A percentile compares a stretch with the other conserved stretches of the same genome.
Conservation (phyloP, 2,329 filamentous ascomycete genomes). For the Myriosclerotinia curreyana region DNA sequence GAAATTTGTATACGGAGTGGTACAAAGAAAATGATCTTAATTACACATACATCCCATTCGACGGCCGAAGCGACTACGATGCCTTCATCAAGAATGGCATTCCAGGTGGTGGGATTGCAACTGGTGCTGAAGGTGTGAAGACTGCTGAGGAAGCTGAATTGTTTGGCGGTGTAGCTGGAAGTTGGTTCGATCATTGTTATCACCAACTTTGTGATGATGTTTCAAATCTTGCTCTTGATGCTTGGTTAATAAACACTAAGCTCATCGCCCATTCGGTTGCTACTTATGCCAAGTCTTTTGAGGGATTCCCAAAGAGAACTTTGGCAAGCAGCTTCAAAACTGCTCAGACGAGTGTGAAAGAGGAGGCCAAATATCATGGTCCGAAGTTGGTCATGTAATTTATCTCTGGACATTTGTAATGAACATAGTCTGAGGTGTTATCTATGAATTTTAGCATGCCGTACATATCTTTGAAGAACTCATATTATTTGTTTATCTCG, state of each 20-base stretch:
- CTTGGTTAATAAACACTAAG: slow-evolving; percentile 61
- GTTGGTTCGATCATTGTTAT: slow-evolving; percentile 59
- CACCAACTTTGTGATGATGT: slow-evolving; percentile 61
- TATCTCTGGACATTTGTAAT: neutral
- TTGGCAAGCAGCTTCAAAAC: slow-evolving; percentile 30
- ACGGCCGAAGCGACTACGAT: slow-evolving; percentile 77
- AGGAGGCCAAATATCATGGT: slow-evolving; percentile 48
- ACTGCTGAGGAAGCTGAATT: slow-evolving; percentile 60
- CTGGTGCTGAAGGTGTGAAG: slow-evolving; percentile 75
- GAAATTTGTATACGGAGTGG: slow-evolving; percentile 65
- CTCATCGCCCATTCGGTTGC: slow-evolving; percentile 72
- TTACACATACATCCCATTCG: slow-evolving; percentile 70
- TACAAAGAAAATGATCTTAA: slow-evolving; percentile 60
- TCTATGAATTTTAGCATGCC: neutral
- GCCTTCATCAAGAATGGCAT: slow-evolving; percentile 72
- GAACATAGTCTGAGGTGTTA: neutral
- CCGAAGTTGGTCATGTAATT: slow-evolving; percentile 48
- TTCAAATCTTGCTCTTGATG: slow-evolving; percentile 55
- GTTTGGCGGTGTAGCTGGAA: slow-evolving; percentile 69
- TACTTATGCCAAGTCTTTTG: slow-evolving; percentile 62
- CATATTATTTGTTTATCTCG: neutral
- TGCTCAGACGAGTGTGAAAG: slow-evolving; percentile 34
- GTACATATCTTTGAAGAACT: neutral
- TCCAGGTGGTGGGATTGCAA: slow-evolving; percentile 71
- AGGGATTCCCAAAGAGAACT: slow-evolving; percentile 59